These are phyloP conservation scores for Bipolaris sorokiniana DNA, from an alignment of 2,329 filamentous ascomycete genomes.

Conservation along the genomic window DNA sequence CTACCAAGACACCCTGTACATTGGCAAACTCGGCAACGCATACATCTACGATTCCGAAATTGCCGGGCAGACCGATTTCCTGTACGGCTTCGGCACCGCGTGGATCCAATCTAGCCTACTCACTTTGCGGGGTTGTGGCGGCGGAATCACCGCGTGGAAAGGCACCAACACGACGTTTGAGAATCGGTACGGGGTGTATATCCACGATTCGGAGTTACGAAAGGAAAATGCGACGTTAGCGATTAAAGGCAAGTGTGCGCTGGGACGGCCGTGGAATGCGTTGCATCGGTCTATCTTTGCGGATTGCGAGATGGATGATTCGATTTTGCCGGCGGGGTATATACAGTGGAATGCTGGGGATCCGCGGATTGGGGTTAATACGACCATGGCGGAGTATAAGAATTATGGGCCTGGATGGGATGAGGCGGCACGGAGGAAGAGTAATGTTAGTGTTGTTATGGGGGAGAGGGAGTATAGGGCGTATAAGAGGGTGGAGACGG, in stretches of 20 bases:
- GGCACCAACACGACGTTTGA: constrained; percentile 68
- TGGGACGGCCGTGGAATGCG: constrained; percentile 69
- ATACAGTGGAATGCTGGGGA: constrained; percentile 58
- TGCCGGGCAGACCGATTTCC: constrained; percentile 71
- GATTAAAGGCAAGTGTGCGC: constrained; percentile 56
- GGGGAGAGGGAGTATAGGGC: constrained; percentile 41
- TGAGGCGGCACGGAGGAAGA: constrained; percentile 51
- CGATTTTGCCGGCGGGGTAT: constrained; percentile 61
- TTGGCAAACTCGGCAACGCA: constrained; percentile 70
- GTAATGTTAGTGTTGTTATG: constrained; percentile 57
- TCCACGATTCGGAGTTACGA: constrained; percentile 61
- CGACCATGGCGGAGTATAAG: constrained; percentile 64
- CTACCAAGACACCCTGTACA: constrained; percentile 73
- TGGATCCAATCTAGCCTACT: constrained; percentile 64
- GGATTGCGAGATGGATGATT: constrained; percentile 61
- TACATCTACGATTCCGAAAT: constrained; percentile 68
- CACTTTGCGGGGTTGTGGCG: constrained; percentile 65
- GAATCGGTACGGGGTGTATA: constrained; percentile 72
- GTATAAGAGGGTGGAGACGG: constrained; percentile 32
- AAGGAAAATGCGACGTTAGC: constrained; percentile 60
- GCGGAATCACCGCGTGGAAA: constrained; percentile 74
- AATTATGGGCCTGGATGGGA: constrained; percentile 62
- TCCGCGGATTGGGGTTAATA: constrained; percentile 49
- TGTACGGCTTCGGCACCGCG: constrained; percentile 71
- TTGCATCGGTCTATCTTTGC: constrained; percentile 64